phyloP scores from a whole-genome alignment of 805 yeast species.

The Saturnispora sanitii region DNA sequence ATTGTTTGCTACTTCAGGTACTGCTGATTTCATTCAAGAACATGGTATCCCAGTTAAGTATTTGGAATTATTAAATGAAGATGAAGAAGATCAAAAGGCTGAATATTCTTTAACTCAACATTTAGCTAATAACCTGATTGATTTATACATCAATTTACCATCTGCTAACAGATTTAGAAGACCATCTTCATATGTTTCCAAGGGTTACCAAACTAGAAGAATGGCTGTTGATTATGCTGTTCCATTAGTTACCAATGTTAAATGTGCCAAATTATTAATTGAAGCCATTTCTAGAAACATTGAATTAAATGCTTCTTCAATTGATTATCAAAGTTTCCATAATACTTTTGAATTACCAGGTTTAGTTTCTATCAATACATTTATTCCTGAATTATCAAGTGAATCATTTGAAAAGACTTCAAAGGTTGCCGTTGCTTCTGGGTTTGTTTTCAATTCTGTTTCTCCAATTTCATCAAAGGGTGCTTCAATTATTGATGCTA shows the following conservation, averaged over 20 bases:
- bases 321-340: conserved; percentile 89
- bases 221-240: conserved; percentile 99
- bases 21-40: conserved; percentile 95
- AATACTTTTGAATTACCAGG: conserved; percentile 79
- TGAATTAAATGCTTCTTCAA: conserved; percentile 56
- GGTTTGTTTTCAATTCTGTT: conserved; percentile 79
- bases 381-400: conserved; percentile 56
- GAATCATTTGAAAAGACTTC: conserved; percentile 58
- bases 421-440: conserved; percentile 65
- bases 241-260: conserved; percentile 95
- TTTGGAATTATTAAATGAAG: conserved; percentile 74
- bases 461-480: conserved; percentile 65
- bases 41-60: conserved; percentile 91
- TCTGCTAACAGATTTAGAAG: conserved; percentile 96
- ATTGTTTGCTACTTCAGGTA: conserved; percentile 96
- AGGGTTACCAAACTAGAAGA: conserved; percentile 97
- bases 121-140: conserved; percentile 92
- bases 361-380: conserved; percentile 70
- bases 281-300: conserved; percentile 81
- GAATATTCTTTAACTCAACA: conserved; percentile 96
- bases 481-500: conserved; percentile 51
- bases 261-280: conserved; percentile 88
- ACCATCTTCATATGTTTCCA: conserved; percentile 95
- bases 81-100: conserved; percentile 64
- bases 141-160: conserved; percentile 91